These are phyloP conservation scores for Aspergillus olivimuriae DNA, from an alignment of 495 filamentous ascomycete genomes.

Conservation along the genomic window DNA sequence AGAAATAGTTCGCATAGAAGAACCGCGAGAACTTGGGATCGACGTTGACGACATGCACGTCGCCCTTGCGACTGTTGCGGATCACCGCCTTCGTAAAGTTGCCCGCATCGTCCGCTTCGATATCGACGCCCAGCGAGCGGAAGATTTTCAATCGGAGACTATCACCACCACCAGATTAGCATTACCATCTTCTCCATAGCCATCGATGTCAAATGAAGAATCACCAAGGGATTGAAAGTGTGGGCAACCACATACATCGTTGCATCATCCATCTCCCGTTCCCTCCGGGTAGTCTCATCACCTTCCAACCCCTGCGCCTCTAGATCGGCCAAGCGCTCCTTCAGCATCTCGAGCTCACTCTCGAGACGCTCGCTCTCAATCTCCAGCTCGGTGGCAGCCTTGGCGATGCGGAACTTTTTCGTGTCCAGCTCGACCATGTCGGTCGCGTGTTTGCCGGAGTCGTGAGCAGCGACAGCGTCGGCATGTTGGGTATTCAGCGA, in stretches of 20 bases:
- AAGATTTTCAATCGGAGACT: constrained; percentile 86
- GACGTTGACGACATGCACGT: constrained; percentile 91
- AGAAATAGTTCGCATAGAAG: constrained; percentile 96
- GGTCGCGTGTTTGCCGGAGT: constrained; percentile 66
- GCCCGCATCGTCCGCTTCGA: constrained; percentile 73
- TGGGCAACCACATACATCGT: constrained; percentile 39
- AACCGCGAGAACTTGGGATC: constrained; percentile 85
- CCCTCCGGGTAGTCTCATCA: constrained; percentile 47
- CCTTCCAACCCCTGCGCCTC: constrained; percentile 74
- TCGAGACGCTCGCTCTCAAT: constrained; percentile 86
- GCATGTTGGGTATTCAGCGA: constrained; percentile 63
- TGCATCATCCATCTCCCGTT: constrained; percentile 56
- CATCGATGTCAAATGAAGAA: neutral
- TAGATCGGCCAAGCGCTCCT: constrained; percentile 68
- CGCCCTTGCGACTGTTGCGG: constrained; percentile 77
- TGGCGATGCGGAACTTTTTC: constrained; percentile 91
- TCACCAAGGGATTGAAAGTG: neutral
- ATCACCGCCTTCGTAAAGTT: constrained; percentile 83
- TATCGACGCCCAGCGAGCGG: constrained; percentile 82
- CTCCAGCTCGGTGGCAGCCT: constrained; percentile 79
- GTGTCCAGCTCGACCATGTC: constrained; percentile 81
- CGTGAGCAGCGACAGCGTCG: constrained; percentile 64
- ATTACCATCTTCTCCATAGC: too few species aligned
- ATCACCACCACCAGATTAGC: constrained; percentile 10
- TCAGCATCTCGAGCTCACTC: constrained; percentile 70